phyloP scores from a whole-genome alignment of 2,329 filamentous ascomycete genomes.

The Phyllosticta capitalensis region DNA sequence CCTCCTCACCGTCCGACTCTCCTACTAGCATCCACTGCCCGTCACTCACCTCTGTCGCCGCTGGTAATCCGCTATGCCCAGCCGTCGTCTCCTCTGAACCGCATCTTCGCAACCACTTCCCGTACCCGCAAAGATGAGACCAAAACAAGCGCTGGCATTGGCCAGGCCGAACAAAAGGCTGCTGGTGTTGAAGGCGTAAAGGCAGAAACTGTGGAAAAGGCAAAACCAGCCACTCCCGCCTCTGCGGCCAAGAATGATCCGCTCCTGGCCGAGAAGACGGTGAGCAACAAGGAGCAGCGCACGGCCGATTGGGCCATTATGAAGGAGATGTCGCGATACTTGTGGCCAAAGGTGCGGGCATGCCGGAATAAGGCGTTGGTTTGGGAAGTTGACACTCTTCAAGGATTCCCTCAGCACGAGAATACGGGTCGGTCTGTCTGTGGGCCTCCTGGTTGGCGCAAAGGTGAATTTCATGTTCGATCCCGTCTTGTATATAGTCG shows the following conservation, averaged over 20 bases:
- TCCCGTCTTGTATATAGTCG: slow-evolving; percentile 11
- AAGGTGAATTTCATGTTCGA: slow-evolving; percentile 48
- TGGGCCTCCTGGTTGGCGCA: slow-evolving; percentile 73
- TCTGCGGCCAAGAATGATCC: slow-evolving; percentile 38
- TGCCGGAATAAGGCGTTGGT: background rate
- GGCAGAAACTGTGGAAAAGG: slow-evolving; percentile 12
- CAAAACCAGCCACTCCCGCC: slow-evolving; percentile 22
- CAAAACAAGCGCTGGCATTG: slow-evolving; percentile 1
- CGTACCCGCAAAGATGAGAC: slow-evolving; percentile 34
- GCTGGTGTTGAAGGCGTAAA: slow-evolving; percentile 13
- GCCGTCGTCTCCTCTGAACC: slow-evolving; percentile 14
- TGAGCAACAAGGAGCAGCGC: slow-evolving; percentile 74
- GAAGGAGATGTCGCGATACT: slow-evolving; percentile 90
- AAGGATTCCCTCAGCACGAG: slow-evolving; percentile 70
- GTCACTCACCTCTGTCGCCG: slow-evolving; percentile 15
- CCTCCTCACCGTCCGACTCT: background rate
- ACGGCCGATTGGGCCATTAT: slow-evolving; percentile 98
- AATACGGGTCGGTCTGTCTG: slow-evolving; percentile 73
- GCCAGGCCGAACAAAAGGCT: slow-evolving; percentile 21
- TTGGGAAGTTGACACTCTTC: background rate
- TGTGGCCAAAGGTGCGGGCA: slow-evolving; percentile 68
- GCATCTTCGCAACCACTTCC: slow-evolving; percentile 36
- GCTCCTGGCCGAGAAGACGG: slow-evolving; percentile 54
- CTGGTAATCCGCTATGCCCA: slow-evolving; percentile 16
- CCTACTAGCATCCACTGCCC: background rate